A percentile compares a stretch with the other conserved stretches of the same genome.
These are phyloP conservation scores for Hura crepitans DNA, from an alignment of 441 rosid species.

Conservation along the genomic window DNA sequence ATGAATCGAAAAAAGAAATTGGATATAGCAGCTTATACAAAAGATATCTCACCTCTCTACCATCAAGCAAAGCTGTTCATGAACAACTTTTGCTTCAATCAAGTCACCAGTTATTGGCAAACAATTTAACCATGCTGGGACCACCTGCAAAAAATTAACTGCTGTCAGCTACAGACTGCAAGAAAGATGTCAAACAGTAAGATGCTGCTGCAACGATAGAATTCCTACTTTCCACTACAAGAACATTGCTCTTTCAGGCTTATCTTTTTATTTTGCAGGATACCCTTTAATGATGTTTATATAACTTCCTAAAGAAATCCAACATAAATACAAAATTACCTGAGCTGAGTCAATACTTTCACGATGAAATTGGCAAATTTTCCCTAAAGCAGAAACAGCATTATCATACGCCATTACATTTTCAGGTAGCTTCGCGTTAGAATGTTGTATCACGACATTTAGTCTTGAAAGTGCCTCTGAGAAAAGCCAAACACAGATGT, in stretches of 20 bases:
- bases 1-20: background rate
- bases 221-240: background rate
- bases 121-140: conserved; percentile 98
- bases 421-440: conserved; percentile 80
- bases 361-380: conserved; percentile 89
- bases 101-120: conserved; percentile 88
- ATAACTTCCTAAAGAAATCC: conserved; percentile 2
- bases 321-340: conserved; percentile 41
- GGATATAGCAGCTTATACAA: background rate
- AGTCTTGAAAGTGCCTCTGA: conserved; percentile 96
- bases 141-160: conserved; percentile 43
- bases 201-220: background rate
- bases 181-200: background rate
- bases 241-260: background rate
- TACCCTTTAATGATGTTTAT: conserved; percentile 5
- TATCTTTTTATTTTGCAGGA: background rate
- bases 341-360: conserved; percentile 82
- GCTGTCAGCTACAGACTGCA: background rate
- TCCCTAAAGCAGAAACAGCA: conserved; percentile 99
- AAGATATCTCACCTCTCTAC: conserved; percentile 68
- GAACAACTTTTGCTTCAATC: conserved; percentile 96
- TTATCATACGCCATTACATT: conserved; percentile 97
- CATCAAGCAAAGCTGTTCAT: conserved; percentile 94
- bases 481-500: conserved; percentile 25
- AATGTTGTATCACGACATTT: conserved; percentile 76